Evolutionary conservation across 2,329 filamentous ascomycete species (phyloP).

Genomic region (Botrytis hyacinthi): DNA sequence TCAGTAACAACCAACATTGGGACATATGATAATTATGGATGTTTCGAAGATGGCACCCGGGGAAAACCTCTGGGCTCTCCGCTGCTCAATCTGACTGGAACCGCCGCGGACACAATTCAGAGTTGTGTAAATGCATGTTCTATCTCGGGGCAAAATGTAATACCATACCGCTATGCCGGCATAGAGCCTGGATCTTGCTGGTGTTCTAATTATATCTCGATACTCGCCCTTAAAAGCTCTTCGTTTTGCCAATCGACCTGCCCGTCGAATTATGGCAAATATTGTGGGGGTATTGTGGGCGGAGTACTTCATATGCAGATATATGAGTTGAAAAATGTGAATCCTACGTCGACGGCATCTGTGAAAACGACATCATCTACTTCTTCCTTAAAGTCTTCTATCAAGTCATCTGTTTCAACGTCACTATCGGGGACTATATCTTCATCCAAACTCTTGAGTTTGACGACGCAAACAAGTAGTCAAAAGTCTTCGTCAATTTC

Average conservation of each 20-base stretch:
- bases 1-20: background rate
- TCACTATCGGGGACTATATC: background rate
- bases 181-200: slow-evolving; percentile 11
- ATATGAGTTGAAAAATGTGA: slow-evolving; percentile 1
- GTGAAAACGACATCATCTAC: background rate
- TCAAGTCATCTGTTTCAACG: background rate
- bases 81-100: background rate
- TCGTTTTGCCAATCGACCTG: slow-evolving; percentile 9
- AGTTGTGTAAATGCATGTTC: slow-evolving; percentile 11
- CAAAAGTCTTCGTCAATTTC: background rate
- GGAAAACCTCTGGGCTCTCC: slow-evolving; percentile 2
- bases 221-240: background rate
- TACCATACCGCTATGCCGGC: slow-evolving; percentile 5
- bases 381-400: background rate
- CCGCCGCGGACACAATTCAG: slow-evolving; percentile 3
- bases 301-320: slow-evolving; percentile 8
- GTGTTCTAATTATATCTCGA: slow-evolving; percentile 10
- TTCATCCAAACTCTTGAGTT: background rate
- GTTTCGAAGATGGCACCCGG: slow-evolving; percentile 1
- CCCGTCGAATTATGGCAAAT: background rate
- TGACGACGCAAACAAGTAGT: background rate
- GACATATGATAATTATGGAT: background rate
- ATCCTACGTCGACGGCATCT: background rate
- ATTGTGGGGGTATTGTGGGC: background rate
- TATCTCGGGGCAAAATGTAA: background rate